phyloP scores from a whole-genome alignment of 2,329 filamentous ascomycete genomes.

The Chrysosporium queenslandicum region DNA sequence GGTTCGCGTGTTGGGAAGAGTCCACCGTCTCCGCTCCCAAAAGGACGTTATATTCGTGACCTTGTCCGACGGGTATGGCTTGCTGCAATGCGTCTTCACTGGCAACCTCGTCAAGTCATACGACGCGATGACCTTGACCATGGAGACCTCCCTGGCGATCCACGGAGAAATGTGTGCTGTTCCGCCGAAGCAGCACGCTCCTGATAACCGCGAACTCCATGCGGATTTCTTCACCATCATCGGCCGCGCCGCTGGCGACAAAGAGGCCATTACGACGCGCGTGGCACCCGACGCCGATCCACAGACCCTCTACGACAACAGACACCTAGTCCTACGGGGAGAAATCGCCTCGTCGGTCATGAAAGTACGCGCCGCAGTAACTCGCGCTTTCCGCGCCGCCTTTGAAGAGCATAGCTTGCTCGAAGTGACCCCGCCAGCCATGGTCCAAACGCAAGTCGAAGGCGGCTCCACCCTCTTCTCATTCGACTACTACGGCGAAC shows the following conservation, averaged over 20 bases:
- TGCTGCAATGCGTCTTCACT: conserved; percentile 72
- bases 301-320: conserved; percentile 67
- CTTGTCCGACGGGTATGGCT: conserved; percentile 73
- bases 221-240: conserved; percentile 81
- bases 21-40: conserved; percentile 71
- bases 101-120: conserved; percentile 84
- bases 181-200: conserved; percentile 65
- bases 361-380: conserved; percentile 71
- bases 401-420: conserved; percentile 68
- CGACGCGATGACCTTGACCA: conserved; percentile 73
- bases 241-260: conserved; percentile 69
- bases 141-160: conserved; percentile 77
- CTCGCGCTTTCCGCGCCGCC: conserved; percentile 67
- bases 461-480: conserved; percentile 85
- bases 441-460: conserved; percentile 93
- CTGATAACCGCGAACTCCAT: conserved; percentile 76
- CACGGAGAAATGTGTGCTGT: conserved; percentile 76
- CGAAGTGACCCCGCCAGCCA: conserved; percentile 79
- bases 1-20: conserved; percentile 70
- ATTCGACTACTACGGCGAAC: conserved; percentile 79
- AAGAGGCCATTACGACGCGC: conserved; percentile 83
- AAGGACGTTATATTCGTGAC: conserved; percentile 80
- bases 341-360: conserved; percentile 77
- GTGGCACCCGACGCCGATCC: conserved; percentile 59
- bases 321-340: conserved; percentile 75